phyloP scores from a whole-genome alignment of 352 stramenopile genomes.

The Globisporangium orthogonon region DNA sequence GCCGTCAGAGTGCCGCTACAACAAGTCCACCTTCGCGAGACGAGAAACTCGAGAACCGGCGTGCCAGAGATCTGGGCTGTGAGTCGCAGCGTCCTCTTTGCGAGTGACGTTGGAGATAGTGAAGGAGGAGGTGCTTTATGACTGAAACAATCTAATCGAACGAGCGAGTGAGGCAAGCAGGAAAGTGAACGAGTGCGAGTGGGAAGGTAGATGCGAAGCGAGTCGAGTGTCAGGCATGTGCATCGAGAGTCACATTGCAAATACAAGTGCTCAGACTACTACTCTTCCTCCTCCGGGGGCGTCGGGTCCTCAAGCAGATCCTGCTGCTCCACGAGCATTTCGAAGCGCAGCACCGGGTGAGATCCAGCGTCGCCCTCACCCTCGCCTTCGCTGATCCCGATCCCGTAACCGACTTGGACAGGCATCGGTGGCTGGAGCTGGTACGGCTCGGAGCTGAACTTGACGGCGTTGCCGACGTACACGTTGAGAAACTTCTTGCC shows the following conservation, averaged over 20 bases:
- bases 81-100: conserved; percentile 30
- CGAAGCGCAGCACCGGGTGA: conserved; percentile 33
- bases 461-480: conserved; percentile 85
- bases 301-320: conserved; percentile 79
- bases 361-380: conserved; percentile 19
- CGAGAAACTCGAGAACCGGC: not conserved
- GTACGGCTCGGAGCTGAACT: conserved; percentile 56
- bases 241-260: not conserved
- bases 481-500: conserved; percentile 88
- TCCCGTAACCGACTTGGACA: conserved; percentile 43
- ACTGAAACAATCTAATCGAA: not conserved
- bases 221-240: not conserved
- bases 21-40: conserved; percentile 26
- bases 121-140: too few species aligned
- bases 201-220: not conserved
- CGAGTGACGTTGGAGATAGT: not conserved
- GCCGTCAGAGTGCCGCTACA: conserved; percentile 15
- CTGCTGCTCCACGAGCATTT: conserved; percentile 53
- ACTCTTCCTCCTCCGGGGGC: conserved; percentile 48
- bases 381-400: conserved; percentile 30
- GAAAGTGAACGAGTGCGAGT: not conserved
- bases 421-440: conserved; percentile 44
- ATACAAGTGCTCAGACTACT: not conserved
- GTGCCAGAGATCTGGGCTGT: conserved; percentile 33
- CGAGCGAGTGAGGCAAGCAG: too few species aligned